Evolutionary conservation across 768 basidiomycete genomes (phyloP).

Genomic region (Tylopilus subfusipes): DNA sequence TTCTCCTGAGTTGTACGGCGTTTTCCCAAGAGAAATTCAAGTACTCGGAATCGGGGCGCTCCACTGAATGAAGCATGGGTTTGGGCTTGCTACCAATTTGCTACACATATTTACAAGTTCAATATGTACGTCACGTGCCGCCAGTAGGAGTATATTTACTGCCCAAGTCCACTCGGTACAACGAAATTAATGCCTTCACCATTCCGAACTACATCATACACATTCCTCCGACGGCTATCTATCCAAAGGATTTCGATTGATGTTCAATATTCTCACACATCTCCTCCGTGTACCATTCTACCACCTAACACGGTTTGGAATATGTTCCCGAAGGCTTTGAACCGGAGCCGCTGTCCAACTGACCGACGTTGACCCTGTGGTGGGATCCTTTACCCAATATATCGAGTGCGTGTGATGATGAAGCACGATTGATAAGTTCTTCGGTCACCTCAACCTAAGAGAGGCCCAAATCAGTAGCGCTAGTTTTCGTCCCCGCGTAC

Average conservation of each 20-base stretch:
- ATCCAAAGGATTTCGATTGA: neutral
- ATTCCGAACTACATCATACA: neutral
- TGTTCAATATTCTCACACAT: neutral
- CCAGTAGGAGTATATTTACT: too few relatives aligned
- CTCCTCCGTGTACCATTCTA: neutral
- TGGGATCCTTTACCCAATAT: constrained; percentile 33
- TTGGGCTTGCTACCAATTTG: too few relatives aligned
- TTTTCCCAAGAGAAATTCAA: constrained; percentile 54
- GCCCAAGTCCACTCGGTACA: too few relatives aligned
- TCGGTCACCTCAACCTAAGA: constrained; percentile 63
- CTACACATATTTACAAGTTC: too few relatives aligned
- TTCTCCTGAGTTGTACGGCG: constrained; percentile 34
- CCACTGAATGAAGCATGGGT: neutral
- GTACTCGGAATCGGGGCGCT: neutral
- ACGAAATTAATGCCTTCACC: neutral
- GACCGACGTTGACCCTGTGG: constrained; percentile 35
- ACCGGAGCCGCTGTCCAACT: constrained; percentile 48
- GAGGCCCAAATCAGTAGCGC: neutral
- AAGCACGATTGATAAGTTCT: constrained; percentile 44
- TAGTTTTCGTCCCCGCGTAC: neutral
- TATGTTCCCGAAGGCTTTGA: constrained; percentile 57
- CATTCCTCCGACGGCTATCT: neutral
- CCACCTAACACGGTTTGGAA: constrained; percentile 56
- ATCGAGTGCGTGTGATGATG: constrained; percentile 51
- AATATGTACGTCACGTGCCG: neutral